Conservation (phyloP, 768 basidiomycete species). For the Vishniacozyma victoriae region DNA sequence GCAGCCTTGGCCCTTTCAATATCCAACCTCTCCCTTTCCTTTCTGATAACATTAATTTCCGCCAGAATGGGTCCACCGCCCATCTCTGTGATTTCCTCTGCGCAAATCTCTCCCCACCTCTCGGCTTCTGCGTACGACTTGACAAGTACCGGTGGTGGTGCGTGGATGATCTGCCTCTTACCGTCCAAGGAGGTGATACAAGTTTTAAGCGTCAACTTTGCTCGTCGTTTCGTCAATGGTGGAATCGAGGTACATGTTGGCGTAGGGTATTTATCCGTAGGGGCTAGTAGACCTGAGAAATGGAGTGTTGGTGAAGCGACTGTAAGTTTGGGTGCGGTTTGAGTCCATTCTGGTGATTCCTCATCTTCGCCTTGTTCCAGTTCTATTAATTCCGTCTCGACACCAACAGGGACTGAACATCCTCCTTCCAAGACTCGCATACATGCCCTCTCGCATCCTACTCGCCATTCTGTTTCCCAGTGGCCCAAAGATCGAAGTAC, state of each 20-base stretch:
- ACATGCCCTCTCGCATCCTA: slow-evolving; percentile 78
- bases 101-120: slow-evolving; percentile 62
- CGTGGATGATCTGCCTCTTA: slow-evolving; percentile 62
- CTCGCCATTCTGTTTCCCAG: slow-evolving; percentile 68
- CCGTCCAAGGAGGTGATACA: slow-evolving; percentile 83
- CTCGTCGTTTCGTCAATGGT: slow-evolving; percentile 15
- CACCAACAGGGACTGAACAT: slow-evolving; percentile 93
- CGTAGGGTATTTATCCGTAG: not conserved
- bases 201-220: slow-evolving; percentile 61
- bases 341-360: slow-evolving; percentile 2
- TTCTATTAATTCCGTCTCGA: slow-evolving; percentile 53
- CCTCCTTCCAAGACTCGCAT: slow-evolving; percentile 89
- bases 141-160: slow-evolving; percentile 54
- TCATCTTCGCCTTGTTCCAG: slow-evolving; percentile 22
- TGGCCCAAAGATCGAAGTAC: slow-evolving; percentile 68
- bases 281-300: slow-evolving; percentile 18
- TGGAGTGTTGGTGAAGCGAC: slow-evolving; percentile 30
- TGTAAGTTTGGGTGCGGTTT: slow-evolving; percentile 3
- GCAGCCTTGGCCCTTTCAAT: too few relatives aligned
- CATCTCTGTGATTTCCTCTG: slow-evolving; percentile 57
- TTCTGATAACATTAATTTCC: slow-evolving; percentile 67
- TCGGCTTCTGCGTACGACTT: slow-evolving; percentile 59
- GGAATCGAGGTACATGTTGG: slow-evolving; percentile 6
- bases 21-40: slow-evolving; percentile 11
- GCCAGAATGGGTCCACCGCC: slow-evolving; percentile 78